These are phyloP conservation scores for Chenopodium suecicum DNA, from an alignment of 148 eudicot genomes.

Conservation along the genomic window DNA sequence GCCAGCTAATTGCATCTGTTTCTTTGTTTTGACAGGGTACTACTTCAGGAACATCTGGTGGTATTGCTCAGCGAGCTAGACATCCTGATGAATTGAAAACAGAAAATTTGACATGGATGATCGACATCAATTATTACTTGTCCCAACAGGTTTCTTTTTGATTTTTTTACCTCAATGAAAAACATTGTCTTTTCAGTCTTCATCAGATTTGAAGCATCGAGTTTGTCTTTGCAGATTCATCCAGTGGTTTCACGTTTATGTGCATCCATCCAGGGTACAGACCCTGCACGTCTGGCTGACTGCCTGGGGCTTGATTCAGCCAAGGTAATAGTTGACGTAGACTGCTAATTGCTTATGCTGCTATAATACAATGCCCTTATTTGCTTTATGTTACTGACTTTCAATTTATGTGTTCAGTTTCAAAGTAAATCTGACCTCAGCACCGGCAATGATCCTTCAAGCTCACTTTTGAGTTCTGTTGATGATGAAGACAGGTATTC, in stretches of 20 bases:
- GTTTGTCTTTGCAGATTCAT: conserved; percentile 63
- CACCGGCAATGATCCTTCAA: conserved; percentile 52
- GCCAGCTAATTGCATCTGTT: not conserved
- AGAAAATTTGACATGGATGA: conserved; percentile 77
- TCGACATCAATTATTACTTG: conserved; percentile 91
- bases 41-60: conserved; percentile 52
- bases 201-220: conserved; percentile 21
- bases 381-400: conserved; percentile 29
- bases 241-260: conserved; percentile 97
- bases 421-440: conserved; percentile 65
- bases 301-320: conserved; percentile 96
- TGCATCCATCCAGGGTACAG: conserved; percentile 96
- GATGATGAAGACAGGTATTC: conserved; percentile 85
- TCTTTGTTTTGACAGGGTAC: conserved; percentile 48
- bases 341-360: not conserved
- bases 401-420: conserved; percentile 46
- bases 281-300: conserved; percentile 93
- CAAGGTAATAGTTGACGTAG: conserved; percentile 46
- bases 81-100: conserved; percentile 92
- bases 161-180: not conserved
- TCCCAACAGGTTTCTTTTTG: conserved; percentile 74
- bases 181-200: not conserved
- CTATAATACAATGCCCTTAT: not conserved
- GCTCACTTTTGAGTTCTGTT: conserved; percentile 46
- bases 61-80: conserved; percentile 98